Conservation (phyloP, 208 protist species). For the Acanthamoeba healyi region DNA sequence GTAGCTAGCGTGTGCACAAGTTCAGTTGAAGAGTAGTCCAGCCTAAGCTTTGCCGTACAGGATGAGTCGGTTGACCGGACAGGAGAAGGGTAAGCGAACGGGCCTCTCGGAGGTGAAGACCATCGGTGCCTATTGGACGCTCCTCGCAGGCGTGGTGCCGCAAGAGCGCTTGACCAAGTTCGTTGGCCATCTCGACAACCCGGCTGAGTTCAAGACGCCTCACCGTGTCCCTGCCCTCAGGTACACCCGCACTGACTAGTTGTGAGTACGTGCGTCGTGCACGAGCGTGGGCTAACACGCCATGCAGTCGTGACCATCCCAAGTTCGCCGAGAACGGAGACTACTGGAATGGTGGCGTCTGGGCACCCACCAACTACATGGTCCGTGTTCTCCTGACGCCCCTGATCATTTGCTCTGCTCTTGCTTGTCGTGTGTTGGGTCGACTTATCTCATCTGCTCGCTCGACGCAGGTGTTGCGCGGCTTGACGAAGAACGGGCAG, state of each 20-base stretch:
- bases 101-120: slow-evolving; percentile 28
- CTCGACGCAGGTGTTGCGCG: slow-evolving; percentile 19
- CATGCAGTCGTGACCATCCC: slow-evolving; percentile 15
- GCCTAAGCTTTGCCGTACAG: background rate
- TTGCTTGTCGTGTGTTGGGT: background rate
- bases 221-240: slow-evolving; percentile 60
- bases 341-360: slow-evolving; percentile 62
- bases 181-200: slow-evolving; percentile 47
- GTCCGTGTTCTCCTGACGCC: background rate
- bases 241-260: too few relatives aligned
- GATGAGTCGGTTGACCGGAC: background rate
- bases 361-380: slow-evolving; percentile 71
- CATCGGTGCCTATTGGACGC: slow-evolving; percentile 55
- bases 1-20: background rate
- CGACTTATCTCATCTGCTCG: background rate
- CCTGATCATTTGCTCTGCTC: background rate
- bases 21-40: too few relatives aligned
- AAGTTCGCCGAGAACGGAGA: slow-evolving; percentile 49
- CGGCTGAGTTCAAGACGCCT: slow-evolving; percentile 34
- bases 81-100: background rate
- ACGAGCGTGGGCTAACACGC: too few relatives aligned
- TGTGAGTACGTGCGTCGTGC: too few relatives aligned
- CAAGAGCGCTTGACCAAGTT: background rate
- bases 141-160: slow-evolving; percentile 30
- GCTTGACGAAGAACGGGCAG: slow-evolving; percentile 10